phyloP scores from a whole-genome alignment of 2,329 filamentous ascomycete species.

The Camptophora hylomeconis region DNA sequence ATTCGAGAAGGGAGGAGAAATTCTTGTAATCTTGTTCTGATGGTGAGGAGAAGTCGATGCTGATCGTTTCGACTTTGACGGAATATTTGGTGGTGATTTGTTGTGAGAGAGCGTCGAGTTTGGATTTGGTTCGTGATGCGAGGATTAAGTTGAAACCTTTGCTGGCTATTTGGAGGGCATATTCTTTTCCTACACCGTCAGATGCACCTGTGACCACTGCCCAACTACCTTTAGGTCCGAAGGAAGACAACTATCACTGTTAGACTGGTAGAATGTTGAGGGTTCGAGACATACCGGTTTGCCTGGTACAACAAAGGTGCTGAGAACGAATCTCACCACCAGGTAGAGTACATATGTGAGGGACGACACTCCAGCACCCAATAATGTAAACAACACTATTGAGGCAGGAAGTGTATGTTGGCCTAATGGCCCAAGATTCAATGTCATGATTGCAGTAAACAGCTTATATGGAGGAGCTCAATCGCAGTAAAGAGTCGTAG shows the following conservation, averaged over 20 bases:
- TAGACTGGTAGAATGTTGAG: background rate
- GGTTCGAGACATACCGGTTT: conserved; percentile 28
- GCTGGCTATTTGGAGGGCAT: conserved; percentile 72
- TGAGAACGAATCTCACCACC: conserved; percentile 49
- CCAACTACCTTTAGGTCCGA: conserved; percentile 86
- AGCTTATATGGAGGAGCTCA: background rate
- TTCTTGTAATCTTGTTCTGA: conserved; percentile 62
- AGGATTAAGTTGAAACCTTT: conserved; percentile 93
- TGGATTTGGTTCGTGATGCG: conserved; percentile 87
- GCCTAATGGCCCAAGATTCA: conserved; percentile 13
- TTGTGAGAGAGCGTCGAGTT: conserved; percentile 63
- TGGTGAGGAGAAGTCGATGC: conserved; percentile 78
- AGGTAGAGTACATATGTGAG: conserved; percentile 44
- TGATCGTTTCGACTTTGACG: conserved; percentile 61
- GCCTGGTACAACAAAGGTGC: conserved; percentile 52
- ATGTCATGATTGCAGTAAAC: conserved; percentile 9
- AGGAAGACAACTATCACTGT: conserved; percentile 61
- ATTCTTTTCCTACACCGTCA: conserved; percentile 95
- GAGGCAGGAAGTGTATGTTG: conserved; percentile 12
- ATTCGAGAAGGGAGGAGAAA: conserved; percentile 54
- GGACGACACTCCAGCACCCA: conserved; percentile 44
- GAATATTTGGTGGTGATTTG: conserved; percentile 63
- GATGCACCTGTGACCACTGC: conserved; percentile 89
- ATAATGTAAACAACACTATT: conserved; percentile 25
- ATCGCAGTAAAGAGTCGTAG: too few species aligned